These are phyloP conservation scores for Barnettozyma populi DNA, from an alignment of 805 yeast species.

Conservation along the genomic window DNA sequence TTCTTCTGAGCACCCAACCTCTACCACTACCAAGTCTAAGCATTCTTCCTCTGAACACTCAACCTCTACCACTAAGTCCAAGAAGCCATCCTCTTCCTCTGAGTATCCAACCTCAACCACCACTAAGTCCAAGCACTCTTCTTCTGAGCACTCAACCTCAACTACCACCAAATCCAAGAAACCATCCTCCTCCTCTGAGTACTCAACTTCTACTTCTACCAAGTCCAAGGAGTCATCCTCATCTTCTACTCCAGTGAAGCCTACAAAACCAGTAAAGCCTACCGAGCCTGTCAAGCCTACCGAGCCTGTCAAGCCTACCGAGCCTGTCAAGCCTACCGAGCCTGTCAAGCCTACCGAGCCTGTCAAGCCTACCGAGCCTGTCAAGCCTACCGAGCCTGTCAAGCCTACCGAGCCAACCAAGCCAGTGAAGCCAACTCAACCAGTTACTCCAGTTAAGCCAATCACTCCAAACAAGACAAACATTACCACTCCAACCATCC, in stretches of 20 bases:
- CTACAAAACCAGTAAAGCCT: constrained; percentile 1
- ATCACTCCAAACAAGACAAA: neutral
- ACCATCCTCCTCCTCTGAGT: neutral
- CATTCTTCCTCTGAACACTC: neutral
- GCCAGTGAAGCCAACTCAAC: neutral
- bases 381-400: too few species aligned
- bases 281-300: neutral
- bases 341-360: too few species aligned
- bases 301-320: too few species aligned
- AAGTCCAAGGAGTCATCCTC: neutral
- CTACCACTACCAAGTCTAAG: neutral
- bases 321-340: too few species aligned
- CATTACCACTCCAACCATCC: neutral
- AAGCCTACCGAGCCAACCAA: too few species aligned
- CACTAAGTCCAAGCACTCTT: neutral
- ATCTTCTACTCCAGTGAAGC: too few species aligned
- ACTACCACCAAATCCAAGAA: neutral
- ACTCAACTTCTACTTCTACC: constrained; percentile 1
- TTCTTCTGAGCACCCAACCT: neutral
- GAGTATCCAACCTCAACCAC: neutral
- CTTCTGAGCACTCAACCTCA: neutral
- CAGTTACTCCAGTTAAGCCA: constrained; percentile 1
- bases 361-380: too few species aligned
- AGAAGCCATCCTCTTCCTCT: neutral
- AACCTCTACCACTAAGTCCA: neutral